These are phyloP conservation scores for Mycena metata DNA, from an alignment of 768 basidiomycete genomes.

Conservation along the genomic window DNA sequence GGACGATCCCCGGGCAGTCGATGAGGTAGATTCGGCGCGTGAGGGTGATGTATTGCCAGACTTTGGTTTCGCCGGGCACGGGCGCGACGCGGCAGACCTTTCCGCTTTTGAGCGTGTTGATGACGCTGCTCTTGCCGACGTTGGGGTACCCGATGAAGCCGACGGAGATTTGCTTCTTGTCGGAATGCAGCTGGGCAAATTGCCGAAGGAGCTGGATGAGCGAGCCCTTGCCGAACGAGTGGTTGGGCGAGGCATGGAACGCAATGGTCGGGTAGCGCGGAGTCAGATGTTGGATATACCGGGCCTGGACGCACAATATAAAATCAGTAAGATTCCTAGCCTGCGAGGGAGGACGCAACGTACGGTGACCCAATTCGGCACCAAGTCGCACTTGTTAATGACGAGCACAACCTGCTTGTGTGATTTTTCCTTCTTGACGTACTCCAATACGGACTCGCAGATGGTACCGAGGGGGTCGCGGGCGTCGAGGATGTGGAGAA, in stretches of 20 bases:
- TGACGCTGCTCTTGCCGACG: constrained; percentile 96
- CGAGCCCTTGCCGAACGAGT: constrained; percentile 99
- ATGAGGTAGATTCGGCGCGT: constrained; percentile 98
- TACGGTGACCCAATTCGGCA: constrained; percentile 99
- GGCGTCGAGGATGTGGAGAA: constrained; percentile 95
- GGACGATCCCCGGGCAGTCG: constrained; percentile 98
- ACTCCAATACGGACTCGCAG: constrained; percentile 94
- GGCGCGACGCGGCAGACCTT: constrained; percentile 98
- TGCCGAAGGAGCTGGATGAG: constrained; percentile 97
- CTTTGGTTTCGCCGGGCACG: constrained; percentile 97
- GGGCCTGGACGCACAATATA: constrained; percentile 67
- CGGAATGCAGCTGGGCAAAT: constrained; percentile 96
- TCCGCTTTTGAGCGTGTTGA: constrained; percentile 98
- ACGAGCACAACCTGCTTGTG: constrained; percentile 98
- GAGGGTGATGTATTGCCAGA: constrained; percentile 99
- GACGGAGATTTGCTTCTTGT: constrained; percentile 99
- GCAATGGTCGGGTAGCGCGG: constrained; percentile 96
- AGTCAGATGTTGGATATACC: constrained; percentile 95
- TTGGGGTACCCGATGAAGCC: constrained; percentile 99
- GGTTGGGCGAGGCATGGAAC: constrained; percentile 98
- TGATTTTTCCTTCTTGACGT: constrained; percentile 94
- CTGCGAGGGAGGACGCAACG: constrained; percentile 51
- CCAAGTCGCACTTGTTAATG: constrained; percentile 98
- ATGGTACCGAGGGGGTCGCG: constrained; percentile 96
- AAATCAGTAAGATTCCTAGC: constrained; percentile 11